phyloP scores from a whole-genome alignment of 1,284 basidiomycete genomes.

The Uromyces viciae-fabae region DNA sequence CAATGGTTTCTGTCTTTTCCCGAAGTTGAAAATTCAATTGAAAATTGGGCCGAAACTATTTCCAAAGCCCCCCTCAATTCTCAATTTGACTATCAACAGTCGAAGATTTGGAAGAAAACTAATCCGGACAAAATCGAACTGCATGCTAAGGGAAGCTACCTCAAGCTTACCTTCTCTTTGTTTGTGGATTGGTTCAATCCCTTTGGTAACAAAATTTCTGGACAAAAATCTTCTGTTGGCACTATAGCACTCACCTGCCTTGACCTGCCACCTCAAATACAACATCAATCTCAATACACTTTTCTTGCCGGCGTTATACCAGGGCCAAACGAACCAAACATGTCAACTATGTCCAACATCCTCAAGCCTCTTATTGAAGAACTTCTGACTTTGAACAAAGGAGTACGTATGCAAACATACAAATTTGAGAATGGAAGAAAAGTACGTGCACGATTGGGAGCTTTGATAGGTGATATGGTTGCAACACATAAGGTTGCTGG shows the following conservation, averaged over 20 bases:
- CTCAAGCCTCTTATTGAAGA: neutral
- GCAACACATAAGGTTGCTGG: constrained; percentile 15
- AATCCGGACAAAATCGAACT: neutral
- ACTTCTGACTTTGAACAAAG: neutral
- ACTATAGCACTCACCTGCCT: constrained; percentile 8
- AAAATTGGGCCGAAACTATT: neutral
- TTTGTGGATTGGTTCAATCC: constrained; percentile 27
- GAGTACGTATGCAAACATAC: neutral
- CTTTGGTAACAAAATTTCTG: neutral
- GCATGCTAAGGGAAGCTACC: neutral
- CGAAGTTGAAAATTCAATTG: constrained; percentile 18
- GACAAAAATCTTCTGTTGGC: neutral
- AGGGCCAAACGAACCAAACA: neutral
- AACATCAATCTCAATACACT: neutral
- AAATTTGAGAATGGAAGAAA: neutral
- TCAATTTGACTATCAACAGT: neutral
- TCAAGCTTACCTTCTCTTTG: constrained; percentile 15
- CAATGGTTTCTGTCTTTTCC: constrained; percentile 9
- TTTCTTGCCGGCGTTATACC: constrained; percentile 21
- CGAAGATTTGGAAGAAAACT: neutral
- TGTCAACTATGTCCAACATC: constrained; percentile 7
- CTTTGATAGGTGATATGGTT: neutral
- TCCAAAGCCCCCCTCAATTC: neutral
- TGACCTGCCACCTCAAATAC: neutral
- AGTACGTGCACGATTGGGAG: neutral